Evolutionary conservation across 805 yeast genomes (phyloP).

Genomic region (Wickerhamomyces bovis): DNA sequence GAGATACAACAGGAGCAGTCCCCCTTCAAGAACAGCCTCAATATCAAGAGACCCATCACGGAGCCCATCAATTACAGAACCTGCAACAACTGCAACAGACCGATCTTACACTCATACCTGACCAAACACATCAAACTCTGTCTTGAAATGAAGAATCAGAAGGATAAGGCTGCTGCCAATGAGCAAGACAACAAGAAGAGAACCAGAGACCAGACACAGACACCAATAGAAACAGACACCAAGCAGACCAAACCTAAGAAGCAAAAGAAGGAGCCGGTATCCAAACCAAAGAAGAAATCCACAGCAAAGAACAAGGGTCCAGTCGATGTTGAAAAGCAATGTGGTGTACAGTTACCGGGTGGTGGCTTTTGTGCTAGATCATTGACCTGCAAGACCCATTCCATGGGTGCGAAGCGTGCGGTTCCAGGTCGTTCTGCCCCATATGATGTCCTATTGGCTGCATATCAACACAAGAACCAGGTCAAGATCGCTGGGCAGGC

Average conservation of each 20-base stretch:
- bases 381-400: slow-evolving; percentile 93
- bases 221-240: slow-evolving; percentile 8
- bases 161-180: slow-evolving; percentile 6
- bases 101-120: slow-evolving; percentile 33
- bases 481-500: slow-evolving; percentile 81
- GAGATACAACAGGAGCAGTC: slow-evolving; percentile 9
- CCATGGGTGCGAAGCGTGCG: slow-evolving; percentile 97
- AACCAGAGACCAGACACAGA: slow-evolving; percentile 16
- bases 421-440: slow-evolving; percentile 92
- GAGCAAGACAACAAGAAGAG: slow-evolving; percentile 12
- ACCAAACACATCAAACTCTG: slow-evolving; percentile 36
- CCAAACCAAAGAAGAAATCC: slow-evolving; percentile 35
- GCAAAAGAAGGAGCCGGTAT: slow-evolving; percentile 20
- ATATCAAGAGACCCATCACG: slow-evolving; percentile 29
- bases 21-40: slow-evolving; percentile 17
- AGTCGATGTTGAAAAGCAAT: slow-evolving; percentile 87
- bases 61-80: slow-evolving; percentile 37
- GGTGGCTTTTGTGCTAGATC: slow-evolving; percentile 98
- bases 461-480: slow-evolving; percentile 89
- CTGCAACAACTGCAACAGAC: slow-evolving; percentile 42
- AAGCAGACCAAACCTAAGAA: slow-evolving; percentile 15
- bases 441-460: slow-evolving; percentile 80
- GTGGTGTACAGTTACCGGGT: slow-evolving; percentile 90
- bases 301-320: slow-evolving; percentile 67
- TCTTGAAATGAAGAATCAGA: slow-evolving; percentile 26